Evolutionary conservation across 768 basidiomycete species (phyloP).

Genomic region (Suillus bovinus): DNA sequence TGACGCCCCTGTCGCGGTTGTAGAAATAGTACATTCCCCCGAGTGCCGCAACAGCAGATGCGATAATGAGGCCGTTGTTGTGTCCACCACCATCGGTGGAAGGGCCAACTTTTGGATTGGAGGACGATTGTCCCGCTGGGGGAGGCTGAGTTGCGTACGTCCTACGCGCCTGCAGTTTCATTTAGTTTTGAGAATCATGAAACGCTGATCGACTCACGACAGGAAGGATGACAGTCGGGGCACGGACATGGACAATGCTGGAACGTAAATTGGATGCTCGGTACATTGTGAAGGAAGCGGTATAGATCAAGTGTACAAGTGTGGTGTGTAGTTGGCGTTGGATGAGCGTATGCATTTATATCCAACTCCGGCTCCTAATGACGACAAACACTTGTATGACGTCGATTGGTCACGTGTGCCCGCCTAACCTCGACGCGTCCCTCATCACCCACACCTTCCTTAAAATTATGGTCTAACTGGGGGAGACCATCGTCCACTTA

Average conservation of each 20-base stretch:
- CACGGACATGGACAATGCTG: background rate
- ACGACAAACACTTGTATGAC: conserved; percentile 11
- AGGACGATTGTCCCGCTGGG: conserved; percentile 5
- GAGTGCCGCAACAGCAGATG: conserved; percentile 33
- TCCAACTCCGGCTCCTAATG: conserved; percentile 7
- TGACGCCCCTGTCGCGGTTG: conserved; percentile 23
- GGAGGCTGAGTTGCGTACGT: conserved; percentile 17
- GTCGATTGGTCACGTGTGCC: conserved; percentile 11
- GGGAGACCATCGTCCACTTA: background rate
- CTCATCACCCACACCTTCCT: background rate
- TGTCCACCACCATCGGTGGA: conserved; percentile 13
- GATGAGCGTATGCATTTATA: conserved; percentile 5
- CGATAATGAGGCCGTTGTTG: conserved; percentile 29
- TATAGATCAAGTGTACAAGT: background rate
- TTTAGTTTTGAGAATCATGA: conserved; percentile 7
- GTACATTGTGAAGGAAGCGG: conserved; percentile 7
- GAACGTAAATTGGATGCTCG: background rate
- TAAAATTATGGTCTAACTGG: background rate
- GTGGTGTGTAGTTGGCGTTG: conserved; percentile 1
- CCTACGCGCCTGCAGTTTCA: conserved; percentile 13
- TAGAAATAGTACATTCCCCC: conserved; percentile 42
- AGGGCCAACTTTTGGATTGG: conserved; percentile 12
- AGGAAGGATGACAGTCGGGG: background rate
- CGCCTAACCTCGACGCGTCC: background rate
- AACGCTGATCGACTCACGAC: conserved; percentile 4